Base-by-base conservation (phyloP, 2,329 filamentous ascomycete genomes). In the Neodidymelliopsis sp. region DNA sequence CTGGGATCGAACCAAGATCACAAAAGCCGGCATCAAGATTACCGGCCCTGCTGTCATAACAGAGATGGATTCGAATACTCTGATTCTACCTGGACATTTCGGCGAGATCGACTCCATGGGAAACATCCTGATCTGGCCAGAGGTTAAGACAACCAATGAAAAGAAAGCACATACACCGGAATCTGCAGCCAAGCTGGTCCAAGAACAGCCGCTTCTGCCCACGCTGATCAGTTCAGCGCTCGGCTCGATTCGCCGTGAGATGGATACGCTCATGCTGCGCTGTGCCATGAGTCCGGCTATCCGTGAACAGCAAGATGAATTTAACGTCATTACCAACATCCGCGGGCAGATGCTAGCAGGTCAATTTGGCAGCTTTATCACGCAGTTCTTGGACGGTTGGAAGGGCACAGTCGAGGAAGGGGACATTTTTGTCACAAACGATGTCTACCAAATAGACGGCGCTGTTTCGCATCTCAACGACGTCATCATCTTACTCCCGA, bases 61-160 rank as follows among this genome's bases (percentile, higher is more conserved):
- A 0, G 77, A 81, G 50, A 80, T 79, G 75, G 78, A 80, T 54
- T 79, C 77, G 15, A 81, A 80, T 54, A 81, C 78, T 0, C 66
- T 81, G 2, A 76, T 81, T 19, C 66, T 79, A 4, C 78, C 78
- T 1, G 78, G 77, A 0, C 76, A 72, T 47, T 70, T 70, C 33
- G 77, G 76, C 4, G 75, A 79, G 49, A 74, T 79, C 5, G 78
- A 81, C 48, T 59, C 56, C 5, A 75, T 79, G 36, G 77, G 78
- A 3, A 81, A 80, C 54, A 79, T 81, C 13, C 63, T 80, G 13
- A 80, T 81, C 49, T 71, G 69, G 36, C 76, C 77, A 0, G 57
- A 62, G 1, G 69, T 73, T 12, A 67, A 67, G 22, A 64, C 64
- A 20, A 44, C 47, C 7, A 52, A 67, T 5, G 30, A 63, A 28